Conservation (phyloP, 495 filamentous ascomycete species). For the Parachaetomium inaequale region DNA sequence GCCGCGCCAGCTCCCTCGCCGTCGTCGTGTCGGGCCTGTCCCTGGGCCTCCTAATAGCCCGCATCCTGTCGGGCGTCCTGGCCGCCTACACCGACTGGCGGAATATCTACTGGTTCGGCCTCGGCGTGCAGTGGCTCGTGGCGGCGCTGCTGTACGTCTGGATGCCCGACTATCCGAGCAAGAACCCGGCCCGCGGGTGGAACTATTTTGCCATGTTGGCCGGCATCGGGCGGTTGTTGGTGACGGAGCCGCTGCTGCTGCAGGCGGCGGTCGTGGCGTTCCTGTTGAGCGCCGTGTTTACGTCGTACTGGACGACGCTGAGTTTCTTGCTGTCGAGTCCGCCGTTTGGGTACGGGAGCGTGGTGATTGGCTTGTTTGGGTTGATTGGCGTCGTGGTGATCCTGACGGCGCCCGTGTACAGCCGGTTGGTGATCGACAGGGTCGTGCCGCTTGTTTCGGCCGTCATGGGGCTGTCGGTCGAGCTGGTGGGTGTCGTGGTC, state of each 20-base stretch:
- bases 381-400: conserved; percentile 71
- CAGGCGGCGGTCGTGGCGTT: conserved; percentile 51
- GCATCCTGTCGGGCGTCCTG: conserved; percentile 71
- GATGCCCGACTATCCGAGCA: conserved; percentile 77
- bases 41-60: conserved; percentile 72
- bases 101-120: conserved; percentile 74
- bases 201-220: conserved; percentile 66
- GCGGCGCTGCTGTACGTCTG: conserved; percentile 62
- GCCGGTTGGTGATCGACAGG: conserved; percentile 65
- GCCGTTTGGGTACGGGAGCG: conserved; percentile 64
- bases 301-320: conserved; percentile 71
- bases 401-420: conserved; percentile 62
- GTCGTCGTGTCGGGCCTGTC: conserved; percentile 76
- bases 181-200: conserved; percentile 53
- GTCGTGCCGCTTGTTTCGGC: conserved; percentile 64
- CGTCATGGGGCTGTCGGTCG: conserved; percentile 55
- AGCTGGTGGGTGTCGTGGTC: conserved; percentile 60
- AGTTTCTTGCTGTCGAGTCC: conserved; percentile 69
- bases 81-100: conserved; percentile 70
- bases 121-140: conserved; percentile 70
- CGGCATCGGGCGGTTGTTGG: conserved; percentile 58
- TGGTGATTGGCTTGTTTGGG: conserved; percentile 73
- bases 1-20: conserved; percentile 64
- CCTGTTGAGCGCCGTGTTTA: conserved; percentile 40
- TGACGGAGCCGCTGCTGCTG: conserved; percentile 62